phyloP scores from a whole-genome alignment of 257 asterid genomes.

The Euphrasia confusa region DNA sequence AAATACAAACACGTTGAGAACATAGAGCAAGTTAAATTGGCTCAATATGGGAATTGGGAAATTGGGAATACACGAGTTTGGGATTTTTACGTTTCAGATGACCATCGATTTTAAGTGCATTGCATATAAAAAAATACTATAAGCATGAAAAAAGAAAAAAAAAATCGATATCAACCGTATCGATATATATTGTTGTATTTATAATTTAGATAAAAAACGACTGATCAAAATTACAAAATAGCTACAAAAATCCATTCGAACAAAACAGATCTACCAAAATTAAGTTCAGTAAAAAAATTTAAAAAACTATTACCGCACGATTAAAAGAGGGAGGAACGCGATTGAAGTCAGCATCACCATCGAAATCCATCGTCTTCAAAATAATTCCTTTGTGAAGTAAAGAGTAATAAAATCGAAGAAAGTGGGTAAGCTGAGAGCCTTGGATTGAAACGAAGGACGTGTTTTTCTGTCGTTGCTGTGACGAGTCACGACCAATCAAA shows the following conservation, averaged over 20 bases:
- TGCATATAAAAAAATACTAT: background rate
- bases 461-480: too few species aligned
- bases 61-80: too few species aligned
- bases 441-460: too few species aligned
- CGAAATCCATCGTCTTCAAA: constrained; percentile 33
- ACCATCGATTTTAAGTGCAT: background rate
- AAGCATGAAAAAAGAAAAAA: background rate
- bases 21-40: too few species aligned
- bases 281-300: background rate
- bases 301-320: constrained; percentile 36
- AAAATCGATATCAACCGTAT: too few species aligned
- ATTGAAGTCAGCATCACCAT: constrained; percentile 37
- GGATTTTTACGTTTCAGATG: too few species aligned
- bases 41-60: too few species aligned
- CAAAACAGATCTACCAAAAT: constrained; percentile 35
- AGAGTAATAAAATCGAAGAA: too few species aligned
- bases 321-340: constrained; percentile 45
- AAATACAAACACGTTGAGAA: too few species aligned
- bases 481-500: too few species aligned
- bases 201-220: constrained; percentile 5
- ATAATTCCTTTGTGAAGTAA: too few species aligned
- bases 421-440: too few species aligned
- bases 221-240: background rate
- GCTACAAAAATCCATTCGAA: background rate
- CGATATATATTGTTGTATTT: background rate